Evolutionary conservation across 805 yeast species (phyloP), one percentile per base, ranked within the genome.

Genomic region (Myxozyma udenii): DNA sequence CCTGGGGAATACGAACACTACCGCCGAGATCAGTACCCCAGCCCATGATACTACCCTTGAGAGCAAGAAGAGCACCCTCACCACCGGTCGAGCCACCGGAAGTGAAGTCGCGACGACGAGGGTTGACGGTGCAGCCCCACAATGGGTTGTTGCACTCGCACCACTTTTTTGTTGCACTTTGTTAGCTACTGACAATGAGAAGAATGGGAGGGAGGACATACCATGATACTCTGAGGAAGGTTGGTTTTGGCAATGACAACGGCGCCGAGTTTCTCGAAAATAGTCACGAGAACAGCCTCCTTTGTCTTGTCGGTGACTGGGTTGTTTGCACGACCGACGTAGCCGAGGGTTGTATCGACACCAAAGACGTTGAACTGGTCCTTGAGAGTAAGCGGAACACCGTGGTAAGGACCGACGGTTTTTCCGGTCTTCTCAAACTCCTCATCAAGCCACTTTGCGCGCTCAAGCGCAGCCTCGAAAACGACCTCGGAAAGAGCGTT

Each of bases 361-460:
- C 78, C 83, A 47, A 68, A 71, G 61, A 72, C 78, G 55, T 75
- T 73, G 67, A 80, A 76, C 64, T 82, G 87, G 62, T 83, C 88
- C 62, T 83, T 83, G 41, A 83, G 66, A 0, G 87, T 81, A 30
- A 83, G 64, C 18, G 88, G 88, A 36, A 83, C 68, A 39, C 89
- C 88, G 60, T 83, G 87, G 51, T 83, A 68, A 14, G 85, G 84
- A 42, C 88, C 88, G 28, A 77, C 66, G 1, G 81, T 68, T 55
- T 75, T 71, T 22, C 85, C 84, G 33, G 71, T 42, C 41, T 52
- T 42, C 19, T 64, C 66, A 50, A 58, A 78, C 61, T 76, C 74
- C 22, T 72, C 76, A 62, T 84, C 90, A 53, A 81, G 70, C 46
- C 64, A 71, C 59, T 74, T 66, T 5, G 88, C 88, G 50, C 74